Percentiles rank a stretch among this genome's conserved stretches.
Evolutionary conservation across 2,329 filamentous ascomycete species (phyloP).

Genomic region (Aureobasidium sp.): DNA sequence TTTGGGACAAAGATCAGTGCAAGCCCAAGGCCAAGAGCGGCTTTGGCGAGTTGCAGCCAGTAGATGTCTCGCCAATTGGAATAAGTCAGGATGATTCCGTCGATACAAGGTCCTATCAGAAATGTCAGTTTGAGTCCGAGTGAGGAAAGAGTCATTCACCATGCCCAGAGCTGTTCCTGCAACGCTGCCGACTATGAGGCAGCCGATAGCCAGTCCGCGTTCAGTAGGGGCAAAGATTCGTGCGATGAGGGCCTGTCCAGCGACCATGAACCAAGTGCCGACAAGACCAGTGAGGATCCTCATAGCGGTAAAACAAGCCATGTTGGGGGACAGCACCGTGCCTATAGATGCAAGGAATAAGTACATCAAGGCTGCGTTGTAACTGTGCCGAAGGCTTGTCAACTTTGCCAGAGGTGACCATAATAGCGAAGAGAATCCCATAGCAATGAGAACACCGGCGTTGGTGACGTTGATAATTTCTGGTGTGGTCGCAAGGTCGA

Average conservation of each 20-base stretch:
- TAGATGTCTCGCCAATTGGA: constrained; percentile 65
- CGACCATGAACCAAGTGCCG: constrained; percentile 63
- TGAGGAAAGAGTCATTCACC: too few relatives aligned
- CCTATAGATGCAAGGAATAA: constrained; percentile 62
- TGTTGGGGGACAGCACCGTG: constrained; percentile 61
- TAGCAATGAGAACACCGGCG: constrained; percentile 61
- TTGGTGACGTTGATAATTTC: constrained; percentile 65
- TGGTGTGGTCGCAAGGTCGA: constrained; percentile 55
- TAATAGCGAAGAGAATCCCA: constrained; percentile 60
- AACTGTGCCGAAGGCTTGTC: constrained; percentile 38
- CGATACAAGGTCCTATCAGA: constrained; percentile 59
- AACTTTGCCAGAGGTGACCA: constrained; percentile 58
- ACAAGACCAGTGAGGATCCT: constrained; percentile 66
- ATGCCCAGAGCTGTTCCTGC: constrained; percentile 54
- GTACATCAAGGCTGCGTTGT: constrained; percentile 50
- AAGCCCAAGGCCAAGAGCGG: too few relatives aligned
- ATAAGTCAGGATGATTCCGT: constrained; percentile 67
- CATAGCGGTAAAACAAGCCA: constrained; percentile 63
- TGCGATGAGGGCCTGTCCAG: constrained; percentile 59
- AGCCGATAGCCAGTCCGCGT: constrained; percentile 63
- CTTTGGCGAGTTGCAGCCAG: too few relatives aligned
- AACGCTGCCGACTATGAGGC: constrained; percentile 59
- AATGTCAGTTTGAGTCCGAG: too few relatives aligned
- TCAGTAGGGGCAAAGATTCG: constrained; percentile 37
- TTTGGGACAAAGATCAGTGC: too few relatives aligned